These are phyloP conservation scores for Colletotrichum godetiae DNA, from an alignment of 2,329 filamentous ascomycete genomes.

Conservation along the genomic window DNA sequence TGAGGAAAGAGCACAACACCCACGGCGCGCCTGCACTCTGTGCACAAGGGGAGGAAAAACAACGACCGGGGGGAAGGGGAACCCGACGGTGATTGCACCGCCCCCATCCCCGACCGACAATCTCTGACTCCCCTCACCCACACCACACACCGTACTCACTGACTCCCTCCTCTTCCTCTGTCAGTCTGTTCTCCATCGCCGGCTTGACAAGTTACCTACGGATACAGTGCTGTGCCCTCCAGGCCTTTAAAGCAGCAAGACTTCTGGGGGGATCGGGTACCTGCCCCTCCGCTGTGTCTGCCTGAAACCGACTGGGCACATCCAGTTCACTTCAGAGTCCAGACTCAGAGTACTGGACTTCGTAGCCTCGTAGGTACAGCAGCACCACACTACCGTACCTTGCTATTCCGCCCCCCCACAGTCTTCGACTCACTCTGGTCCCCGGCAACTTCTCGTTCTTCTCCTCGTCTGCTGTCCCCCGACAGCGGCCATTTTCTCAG, in stretches of 20 bases:
- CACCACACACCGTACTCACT: too few species aligned
- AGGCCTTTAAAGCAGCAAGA: slow-evolving; percentile 26
- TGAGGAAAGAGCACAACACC: neutral
- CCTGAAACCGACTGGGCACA: slow-evolving; percentile 11
- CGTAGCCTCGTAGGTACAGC: neutral
- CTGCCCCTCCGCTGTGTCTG: slow-evolving; percentile 19
- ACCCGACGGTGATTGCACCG: slow-evolving; percentile 1
- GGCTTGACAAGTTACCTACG: neutral
- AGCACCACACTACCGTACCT: neutral
- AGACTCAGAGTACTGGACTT: too few species aligned
- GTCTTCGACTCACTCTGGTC: neutral
- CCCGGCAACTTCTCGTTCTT: slow-evolving; percentile 4
- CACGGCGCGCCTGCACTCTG: neutral
- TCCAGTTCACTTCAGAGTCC: neutral
- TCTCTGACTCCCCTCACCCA: neutral
- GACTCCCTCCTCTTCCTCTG: neutral
- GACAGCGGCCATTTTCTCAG: slow-evolving; percentile 26
- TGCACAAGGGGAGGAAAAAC: neutral
- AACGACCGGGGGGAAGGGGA: slow-evolving; percentile 10
- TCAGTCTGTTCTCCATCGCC: neutral
- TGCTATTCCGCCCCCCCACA: neutral
- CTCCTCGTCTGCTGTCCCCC: slow-evolving; percentile 1
- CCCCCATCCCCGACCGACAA: neutral
- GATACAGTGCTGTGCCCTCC: neutral
- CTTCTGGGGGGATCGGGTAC: slow-evolving; percentile 4